These are phyloP conservation scores for Chlorophyllum brunneum DNA, from an alignment of 768 basidiomycete genomes.

Conservation along the genomic window DNA sequence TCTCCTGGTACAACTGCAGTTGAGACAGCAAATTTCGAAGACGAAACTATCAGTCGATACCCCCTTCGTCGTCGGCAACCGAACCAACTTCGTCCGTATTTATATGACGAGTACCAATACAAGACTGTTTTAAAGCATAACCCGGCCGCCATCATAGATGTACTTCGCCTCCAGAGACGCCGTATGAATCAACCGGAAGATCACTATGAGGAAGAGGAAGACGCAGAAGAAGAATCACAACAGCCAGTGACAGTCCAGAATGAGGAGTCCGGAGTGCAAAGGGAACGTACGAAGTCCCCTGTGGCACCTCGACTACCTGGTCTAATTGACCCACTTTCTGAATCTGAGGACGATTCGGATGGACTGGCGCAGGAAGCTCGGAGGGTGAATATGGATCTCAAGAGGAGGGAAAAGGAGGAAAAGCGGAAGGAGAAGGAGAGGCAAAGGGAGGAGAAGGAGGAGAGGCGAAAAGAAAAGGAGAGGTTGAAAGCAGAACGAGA, in stretches of 20 bases:
- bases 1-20: not conserved
- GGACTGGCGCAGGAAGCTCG: slow-evolving; percentile 11
- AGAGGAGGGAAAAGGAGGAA: slow-evolving; percentile 2
- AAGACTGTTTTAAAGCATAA: slow-evolving; percentile 6
- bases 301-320: not conserved
- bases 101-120: slow-evolving; percentile 5
- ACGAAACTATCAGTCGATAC: not conserved
- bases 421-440: not conserved
- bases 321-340: slow-evolving; percentile 5
- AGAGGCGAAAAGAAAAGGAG: slow-evolving; percentile 3
- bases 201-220: slow-evolving; percentile 7
- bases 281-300: not conserved
- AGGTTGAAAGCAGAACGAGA: slow-evolving; percentile 1
- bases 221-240: slow-evolving; percentile 6
- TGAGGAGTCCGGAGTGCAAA: slow-evolving; percentile 3
- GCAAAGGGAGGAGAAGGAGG: not conserved
- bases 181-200: slow-evolving; percentile 5
- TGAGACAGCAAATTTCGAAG: not conserved
- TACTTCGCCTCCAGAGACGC: slow-evolving; percentile 1
- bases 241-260: not conserved
- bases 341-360: slow-evolving; percentile 7
- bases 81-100: slow-evolving; percentile 9
- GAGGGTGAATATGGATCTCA: not conserved
- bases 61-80: slow-evolving; percentile 12
- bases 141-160: slow-evolving; percentile 12